Evolutionary conservation across 1,284 basidiomycete genomes (phyloP).

Genomic region (Boletus smithii): DNA sequence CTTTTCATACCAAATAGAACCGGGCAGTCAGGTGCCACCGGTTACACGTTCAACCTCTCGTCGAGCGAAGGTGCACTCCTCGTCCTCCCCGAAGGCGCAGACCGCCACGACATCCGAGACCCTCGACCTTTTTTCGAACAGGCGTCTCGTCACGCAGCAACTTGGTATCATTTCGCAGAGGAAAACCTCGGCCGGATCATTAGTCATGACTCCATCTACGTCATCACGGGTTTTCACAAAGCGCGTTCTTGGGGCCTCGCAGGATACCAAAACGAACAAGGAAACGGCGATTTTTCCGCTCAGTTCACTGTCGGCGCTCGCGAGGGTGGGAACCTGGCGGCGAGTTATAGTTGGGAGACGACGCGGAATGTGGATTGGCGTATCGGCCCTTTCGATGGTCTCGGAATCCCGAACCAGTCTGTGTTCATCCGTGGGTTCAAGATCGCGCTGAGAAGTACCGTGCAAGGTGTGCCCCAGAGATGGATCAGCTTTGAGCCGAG

Average conservation of each 20-base stretch:
- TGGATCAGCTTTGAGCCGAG: slow-evolving; percentile 19
- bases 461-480: slow-evolving; percentile 22
- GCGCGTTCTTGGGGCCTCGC: slow-evolving; percentile 23
- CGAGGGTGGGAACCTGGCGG: slow-evolving; percentile 3
- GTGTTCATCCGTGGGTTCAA: slow-evolving; percentile 31
- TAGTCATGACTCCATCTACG: slow-evolving; percentile 24
- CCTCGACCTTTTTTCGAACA: slow-evolving; percentile 14
- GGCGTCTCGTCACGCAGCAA: slow-evolving; percentile 18
- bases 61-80: slow-evolving; percentile 27
- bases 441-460: slow-evolving; percentile 19
- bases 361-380: slow-evolving; percentile 20
- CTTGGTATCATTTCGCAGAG: slow-evolving; percentile 29
- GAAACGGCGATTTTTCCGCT: slow-evolving; percentile 11
- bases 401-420: slow-evolving; percentile 18
- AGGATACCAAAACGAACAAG: slow-evolving; percentile 18
- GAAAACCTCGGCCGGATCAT: slow-evolving; percentile 21
- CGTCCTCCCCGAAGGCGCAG: slow-evolving; percentile 28
- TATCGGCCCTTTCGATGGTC: slow-evolving; percentile 12
- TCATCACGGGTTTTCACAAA: slow-evolving; percentile 29
- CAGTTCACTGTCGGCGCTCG: slow-evolving; percentile 12
- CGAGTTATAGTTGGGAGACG: slow-evolving; percentile 18
- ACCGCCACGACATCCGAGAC: slow-evolving; percentile 20
- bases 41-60: slow-evolving; percentile 17
- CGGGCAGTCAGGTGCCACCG: not conserved
- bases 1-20: slow-evolving; percentile 6